Percentiles rank a stretch among this genome's conserved stretches.
Conservation (phyloP, 345 rosid genomes). For the Laguncularia racemosa region DNA sequence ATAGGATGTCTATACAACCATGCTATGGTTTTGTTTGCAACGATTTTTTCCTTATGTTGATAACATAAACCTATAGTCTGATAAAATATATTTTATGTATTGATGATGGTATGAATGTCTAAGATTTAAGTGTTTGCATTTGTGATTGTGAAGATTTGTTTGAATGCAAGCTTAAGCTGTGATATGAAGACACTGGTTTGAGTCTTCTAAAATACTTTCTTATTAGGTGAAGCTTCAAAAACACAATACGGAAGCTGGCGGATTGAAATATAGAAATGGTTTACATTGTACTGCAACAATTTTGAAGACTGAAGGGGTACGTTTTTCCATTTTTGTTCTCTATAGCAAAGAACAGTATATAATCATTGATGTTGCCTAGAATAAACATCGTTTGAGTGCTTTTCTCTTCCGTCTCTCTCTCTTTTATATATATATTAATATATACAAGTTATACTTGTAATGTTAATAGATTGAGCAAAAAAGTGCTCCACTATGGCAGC, state of each 20-base stretch:
- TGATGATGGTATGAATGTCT: background rate
- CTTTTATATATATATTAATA: too few relatives aligned
- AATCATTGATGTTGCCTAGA: background rate
- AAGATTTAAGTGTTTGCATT: too few relatives aligned
- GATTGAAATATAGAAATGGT: constrained; percentile 73
- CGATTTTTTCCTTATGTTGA: too few relatives aligned
- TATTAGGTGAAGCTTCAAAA: constrained; percentile 87
- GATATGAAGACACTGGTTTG: background rate
- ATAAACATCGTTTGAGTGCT: background rate
- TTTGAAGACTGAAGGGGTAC: constrained; percentile 76
- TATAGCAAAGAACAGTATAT: too few relatives aligned
- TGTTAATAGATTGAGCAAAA: too few relatives aligned
- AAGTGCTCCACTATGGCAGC: too few relatives aligned
- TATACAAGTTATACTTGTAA: too few relatives aligned
- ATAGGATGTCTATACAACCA: too few relatives aligned
- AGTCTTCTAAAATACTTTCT: background rate
- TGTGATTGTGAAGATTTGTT: too few relatives aligned
- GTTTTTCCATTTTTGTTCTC: constrained; percentile 5
- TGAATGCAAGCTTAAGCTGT: background rate
- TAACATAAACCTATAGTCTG: too few relatives aligned
- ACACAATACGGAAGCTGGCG: constrained; percentile 71
- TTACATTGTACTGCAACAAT: constrained; percentile 79
- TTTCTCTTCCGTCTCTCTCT: background rate
- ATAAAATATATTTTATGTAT: background rate
- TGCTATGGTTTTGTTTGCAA: too few relatives aligned